A percentile compares a stretch with the other conserved stretches of the same genome.
phyloP scores from a whole-genome alignment of 2,329 filamentous ascomycete genomes.

The Colletotrichum chrysophilum region DNA sequence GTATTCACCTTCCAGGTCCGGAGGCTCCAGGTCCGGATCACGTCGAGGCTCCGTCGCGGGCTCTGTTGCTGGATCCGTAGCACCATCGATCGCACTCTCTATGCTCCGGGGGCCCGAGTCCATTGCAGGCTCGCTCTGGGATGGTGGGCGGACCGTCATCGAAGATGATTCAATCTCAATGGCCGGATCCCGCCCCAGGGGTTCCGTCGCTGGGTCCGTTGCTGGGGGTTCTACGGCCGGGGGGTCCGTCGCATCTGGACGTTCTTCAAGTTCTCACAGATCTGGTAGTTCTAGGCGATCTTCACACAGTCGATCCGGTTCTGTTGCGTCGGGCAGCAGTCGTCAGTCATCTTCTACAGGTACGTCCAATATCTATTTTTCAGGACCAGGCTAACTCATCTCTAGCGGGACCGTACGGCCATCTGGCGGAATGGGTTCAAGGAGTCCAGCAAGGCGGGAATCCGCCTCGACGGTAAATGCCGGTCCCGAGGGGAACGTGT shows the following conservation, averaged over 20 bases:
- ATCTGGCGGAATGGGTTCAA: neutral
- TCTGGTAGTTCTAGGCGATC: neutral
- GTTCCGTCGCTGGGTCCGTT: neutral
- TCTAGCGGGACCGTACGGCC: neutral
- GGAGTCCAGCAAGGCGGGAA: neutral
- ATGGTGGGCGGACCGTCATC: neutral
- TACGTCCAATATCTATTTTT: fast-evolving
- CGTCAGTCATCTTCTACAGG: neutral
- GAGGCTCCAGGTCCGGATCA: neutral
- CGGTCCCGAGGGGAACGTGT: neutral
- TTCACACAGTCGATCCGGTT: neutral
- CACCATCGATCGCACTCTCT: neutral
- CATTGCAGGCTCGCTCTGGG: neutral
- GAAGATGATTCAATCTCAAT: neutral
- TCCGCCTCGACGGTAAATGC: neutral
- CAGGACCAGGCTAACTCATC: neutral
- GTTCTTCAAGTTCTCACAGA: neutral
- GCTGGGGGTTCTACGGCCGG: neutral
- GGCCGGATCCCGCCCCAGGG: neutral
- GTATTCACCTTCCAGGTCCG: neutral
- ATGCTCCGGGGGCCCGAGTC: neutral
- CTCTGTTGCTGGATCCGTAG: neutral
- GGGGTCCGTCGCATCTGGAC: neutral
- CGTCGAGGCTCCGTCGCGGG: neutral
- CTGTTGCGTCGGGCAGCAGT: neutral